A percentile compares a stretch with the other conserved stretches of the same genome.
Evolutionary conservation across 192 early-diverging fungal genomes (phyloP).

Genomic region (Entrophospora sp.): DNA sequence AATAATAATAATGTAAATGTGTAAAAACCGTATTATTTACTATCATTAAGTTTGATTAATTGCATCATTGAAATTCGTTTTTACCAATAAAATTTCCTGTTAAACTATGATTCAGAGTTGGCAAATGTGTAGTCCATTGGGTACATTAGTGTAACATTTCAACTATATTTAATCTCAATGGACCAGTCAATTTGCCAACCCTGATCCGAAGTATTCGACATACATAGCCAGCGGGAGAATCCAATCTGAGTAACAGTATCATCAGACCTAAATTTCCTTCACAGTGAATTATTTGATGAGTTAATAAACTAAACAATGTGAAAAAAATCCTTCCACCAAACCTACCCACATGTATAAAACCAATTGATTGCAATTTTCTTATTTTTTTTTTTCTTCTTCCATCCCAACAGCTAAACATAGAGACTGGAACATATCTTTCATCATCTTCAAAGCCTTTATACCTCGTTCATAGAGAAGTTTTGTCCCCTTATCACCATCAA

Average conservation of each 20-base stretch:
- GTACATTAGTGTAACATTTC: no score
- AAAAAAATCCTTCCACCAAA: background rate
- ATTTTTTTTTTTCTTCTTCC: slow-evolving; percentile 8
- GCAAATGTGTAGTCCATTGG: no score
- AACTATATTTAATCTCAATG: no score
- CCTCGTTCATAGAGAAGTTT: slow-evolving; percentile 2
- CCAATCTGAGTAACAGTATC: background rate
- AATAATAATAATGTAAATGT: no score
- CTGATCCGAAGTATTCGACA: slow-evolving; percentile 1
- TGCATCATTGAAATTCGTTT: no score
- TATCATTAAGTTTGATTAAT: no score
- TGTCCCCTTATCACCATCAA: slow-evolving; percentile 12
- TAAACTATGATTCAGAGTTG: no score
- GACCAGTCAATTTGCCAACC: no score
- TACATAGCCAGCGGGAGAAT: slow-evolving; percentile 14
- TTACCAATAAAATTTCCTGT: no score
- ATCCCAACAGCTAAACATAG: background rate
- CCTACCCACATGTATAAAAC: slow-evolving; percentile 14
- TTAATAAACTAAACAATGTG: no score
- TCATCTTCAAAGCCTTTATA: slow-evolving; percentile 6
- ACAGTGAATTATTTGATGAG: background rate
- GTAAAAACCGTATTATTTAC: no score
- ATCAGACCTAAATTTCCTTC: slow-evolving; percentile 9
- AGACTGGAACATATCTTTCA: slow-evolving; percentile 17
- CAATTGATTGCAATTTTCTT: slow-evolving; percentile 6